Conservation (phyloP, 1,284 basidiomycete genomes). For the Irpex sp. region DNA sequence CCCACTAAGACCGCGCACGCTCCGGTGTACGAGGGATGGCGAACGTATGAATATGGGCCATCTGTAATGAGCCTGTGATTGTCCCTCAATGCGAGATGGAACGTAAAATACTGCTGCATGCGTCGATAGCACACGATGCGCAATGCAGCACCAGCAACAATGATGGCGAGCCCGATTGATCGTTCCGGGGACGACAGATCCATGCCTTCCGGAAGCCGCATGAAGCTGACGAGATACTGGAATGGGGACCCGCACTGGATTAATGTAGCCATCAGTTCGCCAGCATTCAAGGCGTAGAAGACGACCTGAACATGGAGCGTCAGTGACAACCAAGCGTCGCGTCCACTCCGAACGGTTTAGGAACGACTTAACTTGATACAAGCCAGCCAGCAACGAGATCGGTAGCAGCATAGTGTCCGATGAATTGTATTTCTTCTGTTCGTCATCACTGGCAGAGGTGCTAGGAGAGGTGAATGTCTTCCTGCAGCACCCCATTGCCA, state of each 20-base stretch:
- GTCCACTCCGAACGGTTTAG: too few relatives aligned
- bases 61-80: background rate
- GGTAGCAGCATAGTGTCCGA: background rate
- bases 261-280: background rate
- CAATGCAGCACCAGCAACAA: background rate
- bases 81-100: background rate
- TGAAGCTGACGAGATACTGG: background rate
- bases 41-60: background rate
- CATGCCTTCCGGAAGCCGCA: background rate
- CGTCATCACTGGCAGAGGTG: background rate
- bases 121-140: background rate
- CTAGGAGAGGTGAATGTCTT: background rate
- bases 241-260: background rate
- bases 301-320: background rate
- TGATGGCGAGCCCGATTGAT: background rate
- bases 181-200: background rate
- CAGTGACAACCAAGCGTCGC: too few relatives aligned
- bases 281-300: background rate
- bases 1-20: background rate
- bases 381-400: background rate
- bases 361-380: background rate
- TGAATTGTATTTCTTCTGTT: background rate
- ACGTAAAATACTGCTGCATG: background rate
- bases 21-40: background rate
- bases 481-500: background rate